phyloP scores from a whole-genome alignment of 345 rosid species.

The Eucalyptus microcorys region DNA sequence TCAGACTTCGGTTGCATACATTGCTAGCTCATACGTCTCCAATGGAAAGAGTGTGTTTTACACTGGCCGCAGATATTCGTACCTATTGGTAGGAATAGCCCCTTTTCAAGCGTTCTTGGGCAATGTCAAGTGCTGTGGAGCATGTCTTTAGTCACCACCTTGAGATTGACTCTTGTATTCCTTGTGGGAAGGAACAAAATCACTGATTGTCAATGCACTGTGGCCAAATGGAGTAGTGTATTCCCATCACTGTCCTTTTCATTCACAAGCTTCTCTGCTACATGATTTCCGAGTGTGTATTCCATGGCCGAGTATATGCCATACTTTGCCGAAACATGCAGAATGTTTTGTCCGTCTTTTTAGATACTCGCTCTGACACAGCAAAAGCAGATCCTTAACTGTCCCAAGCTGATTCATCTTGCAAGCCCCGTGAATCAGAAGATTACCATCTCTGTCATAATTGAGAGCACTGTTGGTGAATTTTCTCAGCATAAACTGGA shows the following conservation, averaged over 20 bases:
- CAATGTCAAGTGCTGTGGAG: not conserved
- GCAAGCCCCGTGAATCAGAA: not conserved
- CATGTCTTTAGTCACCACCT: not conserved
- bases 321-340: not conserved
- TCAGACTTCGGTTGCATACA: not conserved
- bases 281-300: not conserved
- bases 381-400: rapidly evolving
- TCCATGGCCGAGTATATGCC: not conserved
- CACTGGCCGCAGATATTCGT: too few species aligned
- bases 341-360: not conserved
- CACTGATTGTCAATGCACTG: not conserved
- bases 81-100: rapidly evolving
- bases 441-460: not conserved
- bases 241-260: not conserved
- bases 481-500: not conserved
- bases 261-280: not conserved
- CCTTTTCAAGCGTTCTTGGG: not conserved
- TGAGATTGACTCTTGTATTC: not conserved
- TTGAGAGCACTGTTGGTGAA: not conserved
- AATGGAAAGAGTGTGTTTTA: too few species aligned
- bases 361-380: not conserved
- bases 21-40: too few species aligned
- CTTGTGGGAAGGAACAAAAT: not conserved
- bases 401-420: not conserved
- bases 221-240: not conserved